Conservation (phyloP, 257 asterid species). For the Primulina eburnea region DNA sequence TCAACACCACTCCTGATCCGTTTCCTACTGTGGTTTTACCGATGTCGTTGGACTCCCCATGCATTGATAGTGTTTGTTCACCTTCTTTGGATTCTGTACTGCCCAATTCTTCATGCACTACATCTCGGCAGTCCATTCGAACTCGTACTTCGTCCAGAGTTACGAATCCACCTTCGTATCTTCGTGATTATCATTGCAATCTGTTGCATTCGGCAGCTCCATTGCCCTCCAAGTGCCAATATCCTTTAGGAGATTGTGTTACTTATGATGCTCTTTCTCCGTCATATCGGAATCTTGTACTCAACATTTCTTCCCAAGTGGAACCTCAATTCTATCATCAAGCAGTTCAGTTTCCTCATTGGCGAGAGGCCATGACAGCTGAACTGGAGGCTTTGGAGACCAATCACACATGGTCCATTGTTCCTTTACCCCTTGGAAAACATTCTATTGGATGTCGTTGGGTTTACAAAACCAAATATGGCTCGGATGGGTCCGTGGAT, state of each 20-base stretch:
- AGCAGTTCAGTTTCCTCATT: background rate
- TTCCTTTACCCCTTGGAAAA: background rate
- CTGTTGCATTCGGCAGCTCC: background rate
- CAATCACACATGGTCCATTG: background rate
- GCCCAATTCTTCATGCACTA: too few species aligned
- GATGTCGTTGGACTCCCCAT: too few species aligned
- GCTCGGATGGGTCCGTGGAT: background rate
- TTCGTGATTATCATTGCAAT: background rate
- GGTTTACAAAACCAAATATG: background rate
- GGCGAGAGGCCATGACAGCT: background rate
- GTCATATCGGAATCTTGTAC: background rate
- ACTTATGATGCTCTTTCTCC: background rate
- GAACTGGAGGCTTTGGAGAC: background rate
- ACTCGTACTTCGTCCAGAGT: too few species aligned
- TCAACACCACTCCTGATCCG: too few species aligned
- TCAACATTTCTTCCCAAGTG: background rate
- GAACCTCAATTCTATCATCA: background rate
- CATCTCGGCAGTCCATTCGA: too few species aligned
- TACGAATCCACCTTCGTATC: background rate
- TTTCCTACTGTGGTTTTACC: too few species aligned
- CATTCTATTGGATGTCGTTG: background rate
- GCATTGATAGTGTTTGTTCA: too few species aligned
- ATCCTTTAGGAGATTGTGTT: background rate
- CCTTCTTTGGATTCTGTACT: too few species aligned
- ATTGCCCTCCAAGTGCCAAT: background rate